Evolutionary conservation across 2,329 filamentous ascomycete genomes (phyloP).

Genomic region (Zopfia rhizophila): DNA sequence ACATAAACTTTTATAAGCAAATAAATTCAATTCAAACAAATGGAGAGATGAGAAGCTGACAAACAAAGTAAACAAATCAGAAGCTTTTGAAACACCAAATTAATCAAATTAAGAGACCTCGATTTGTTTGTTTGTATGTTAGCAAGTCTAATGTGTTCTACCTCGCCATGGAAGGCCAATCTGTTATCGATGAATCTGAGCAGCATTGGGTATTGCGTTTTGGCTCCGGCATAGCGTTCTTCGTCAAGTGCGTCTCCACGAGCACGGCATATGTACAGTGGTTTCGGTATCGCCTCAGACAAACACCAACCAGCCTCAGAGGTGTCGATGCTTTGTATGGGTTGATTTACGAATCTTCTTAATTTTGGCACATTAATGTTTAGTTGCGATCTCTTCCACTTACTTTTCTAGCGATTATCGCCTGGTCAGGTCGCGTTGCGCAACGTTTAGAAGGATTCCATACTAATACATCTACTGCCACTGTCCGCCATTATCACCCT

Average conservation of each 20-base stretch:
- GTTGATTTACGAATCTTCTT: constrained; percentile 6
- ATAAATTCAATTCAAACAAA: too few relatives aligned
- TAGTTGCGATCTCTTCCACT: constrained; percentile 2
- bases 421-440: background rate
- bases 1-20: too few relatives aligned
- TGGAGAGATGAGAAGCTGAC: too few relatives aligned
- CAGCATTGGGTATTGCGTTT: constrained; percentile 10
- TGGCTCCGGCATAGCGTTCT: constrained; percentile 9
- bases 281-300: constrained; percentile 12
- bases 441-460: background rate
- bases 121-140: too few relatives aligned
- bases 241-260: constrained; percentile 8
- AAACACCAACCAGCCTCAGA: constrained; percentile 1
- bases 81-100: too few relatives aligned
- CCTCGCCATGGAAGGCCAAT: constrained; percentile 3
- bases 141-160: constrained; percentile 12
- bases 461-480: constrained; percentile 5
- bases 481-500: constrained; percentile 12
- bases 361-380: constrained; percentile 4
- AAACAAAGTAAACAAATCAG: too few relatives aligned
- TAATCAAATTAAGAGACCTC: too few relatives aligned
- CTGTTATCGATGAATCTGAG: constrained; percentile 1
- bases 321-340: constrained; percentile 10
- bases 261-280: constrained; percentile 12
- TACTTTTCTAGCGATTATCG: constrained; percentile 8